phyloP scores from a whole-genome alignment of 441 rosid species.

The Bocquillonia castaneifolia region DNA sequence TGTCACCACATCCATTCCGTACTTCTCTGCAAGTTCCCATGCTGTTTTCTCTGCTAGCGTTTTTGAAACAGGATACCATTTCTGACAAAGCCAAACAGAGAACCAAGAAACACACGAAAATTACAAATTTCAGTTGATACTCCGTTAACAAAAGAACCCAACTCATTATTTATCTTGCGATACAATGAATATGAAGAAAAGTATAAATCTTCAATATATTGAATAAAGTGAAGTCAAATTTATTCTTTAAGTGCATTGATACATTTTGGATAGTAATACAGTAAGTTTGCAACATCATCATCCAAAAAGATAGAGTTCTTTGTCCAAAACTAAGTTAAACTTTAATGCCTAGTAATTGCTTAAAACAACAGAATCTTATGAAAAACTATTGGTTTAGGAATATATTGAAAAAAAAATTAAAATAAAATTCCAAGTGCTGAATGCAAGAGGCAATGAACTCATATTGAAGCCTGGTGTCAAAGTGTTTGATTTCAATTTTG shows the following conservation, averaged over 20 bases:
- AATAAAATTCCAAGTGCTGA: too few species aligned
- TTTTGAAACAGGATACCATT: conserved; percentile 83
- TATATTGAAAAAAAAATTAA: too few species aligned
- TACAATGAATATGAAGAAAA: background rate
- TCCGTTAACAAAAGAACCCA: background rate
- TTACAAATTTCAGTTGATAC: background rate
- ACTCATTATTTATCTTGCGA: background rate
- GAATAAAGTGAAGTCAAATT: background rate
- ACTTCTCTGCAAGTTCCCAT: conserved; percentile 60
- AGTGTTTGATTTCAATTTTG: too few species aligned
- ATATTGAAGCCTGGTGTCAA: too few species aligned
- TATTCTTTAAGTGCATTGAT: background rate
- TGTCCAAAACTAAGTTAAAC: too few species aligned
- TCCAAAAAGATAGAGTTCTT: background rate
- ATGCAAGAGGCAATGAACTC: too few species aligned
- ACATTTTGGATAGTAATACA: background rate
- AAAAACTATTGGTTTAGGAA: too few species aligned
- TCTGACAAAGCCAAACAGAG: conserved; percentile 29
- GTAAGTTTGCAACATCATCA: background rate
- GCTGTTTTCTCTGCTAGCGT: conserved; percentile 81
- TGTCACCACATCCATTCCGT: conserved; percentile 57
- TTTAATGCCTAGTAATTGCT: too few species aligned
- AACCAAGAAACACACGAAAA: background rate
- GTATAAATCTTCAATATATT: background rate
- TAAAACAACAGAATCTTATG: too few species aligned